Conservation (phyloP, 352 stramenopile species). For the Globisporangium recalcitrans region DNA sequence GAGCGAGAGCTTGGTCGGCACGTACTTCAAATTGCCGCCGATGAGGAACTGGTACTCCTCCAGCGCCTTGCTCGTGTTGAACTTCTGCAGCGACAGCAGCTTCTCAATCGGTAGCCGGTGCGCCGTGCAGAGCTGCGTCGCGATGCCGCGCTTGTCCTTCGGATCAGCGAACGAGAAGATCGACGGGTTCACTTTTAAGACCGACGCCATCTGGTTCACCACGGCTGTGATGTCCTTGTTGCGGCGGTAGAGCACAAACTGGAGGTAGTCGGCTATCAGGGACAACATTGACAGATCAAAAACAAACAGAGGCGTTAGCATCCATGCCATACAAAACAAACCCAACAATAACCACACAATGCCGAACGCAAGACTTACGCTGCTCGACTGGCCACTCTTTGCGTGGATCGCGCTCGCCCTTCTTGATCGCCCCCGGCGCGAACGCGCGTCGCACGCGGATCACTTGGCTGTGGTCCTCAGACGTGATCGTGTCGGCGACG, state of each 20-base stretch:
- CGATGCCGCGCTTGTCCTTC: conserved; percentile 97
- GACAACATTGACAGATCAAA: conserved; percentile 5
- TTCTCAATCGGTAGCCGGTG: conserved; percentile 70
- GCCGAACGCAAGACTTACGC: too few species aligned
- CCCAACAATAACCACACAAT: too few species aligned
- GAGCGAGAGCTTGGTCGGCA: conserved; percentile 73
- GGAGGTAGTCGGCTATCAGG: conserved; percentile 85
- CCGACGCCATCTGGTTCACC: conserved; percentile 75
- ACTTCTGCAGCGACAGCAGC: conserved; percentile 42
- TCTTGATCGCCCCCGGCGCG: conserved; percentile 24
- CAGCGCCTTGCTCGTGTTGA: conserved; percentile 25
- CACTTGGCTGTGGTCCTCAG: conserved; percentile 68
- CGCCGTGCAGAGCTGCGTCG: conserved; percentile 92
- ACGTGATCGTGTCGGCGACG: conserved; percentile 84
- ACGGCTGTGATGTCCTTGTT: conserved; percentile 93
- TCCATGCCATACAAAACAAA: not conserved
- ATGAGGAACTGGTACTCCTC: conserved; percentile 85
- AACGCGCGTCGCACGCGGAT: conserved; percentile 61
- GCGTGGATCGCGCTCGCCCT: conserved; percentile 49
- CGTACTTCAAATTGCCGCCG: conserved; percentile 91
- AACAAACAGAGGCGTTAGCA: conserved; percentile 5
- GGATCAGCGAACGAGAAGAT: conserved; percentile 92
- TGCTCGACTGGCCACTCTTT: conserved; percentile 68
- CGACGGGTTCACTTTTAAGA: conserved; percentile 61
- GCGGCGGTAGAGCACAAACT: conserved; percentile 96